phyloP scores from a whole-genome alignment of 2,329 filamentous ascomycete genomes.

The Botrytis paeoniae region DNA sequence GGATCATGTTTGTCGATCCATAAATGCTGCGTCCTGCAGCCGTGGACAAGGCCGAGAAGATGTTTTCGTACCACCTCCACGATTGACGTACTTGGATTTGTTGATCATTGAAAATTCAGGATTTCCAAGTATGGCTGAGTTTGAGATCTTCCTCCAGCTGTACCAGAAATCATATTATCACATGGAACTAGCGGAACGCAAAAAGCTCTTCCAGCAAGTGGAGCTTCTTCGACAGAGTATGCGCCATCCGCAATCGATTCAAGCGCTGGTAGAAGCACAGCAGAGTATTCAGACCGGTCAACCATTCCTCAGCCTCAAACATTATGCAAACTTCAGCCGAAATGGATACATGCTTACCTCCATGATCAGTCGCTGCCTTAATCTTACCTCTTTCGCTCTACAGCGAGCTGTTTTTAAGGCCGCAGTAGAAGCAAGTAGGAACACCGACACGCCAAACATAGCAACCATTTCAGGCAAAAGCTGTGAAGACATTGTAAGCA shows the following conservation, averaged over 20 bases:
- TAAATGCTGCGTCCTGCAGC: neutral
- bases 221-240: neutral
- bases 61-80: neutral
- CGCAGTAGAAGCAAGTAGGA: neutral
- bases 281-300: neutral
- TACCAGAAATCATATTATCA: conserved; percentile 1
- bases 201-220: neutral
- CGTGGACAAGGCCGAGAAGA: neutral
- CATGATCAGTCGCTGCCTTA: neutral
- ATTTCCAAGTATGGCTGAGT: conserved; percentile 1
- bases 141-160: neutral
- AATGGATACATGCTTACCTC: neutral
- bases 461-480: neutral
- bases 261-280: neutral
- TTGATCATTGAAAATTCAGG: neutral
- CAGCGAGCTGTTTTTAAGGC: neutral
- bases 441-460: neutral
- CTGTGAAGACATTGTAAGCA: neutral
- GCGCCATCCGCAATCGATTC: neutral
- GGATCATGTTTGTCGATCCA: neutral
- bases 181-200: neutral
- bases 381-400: neutral
- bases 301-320: neutral
- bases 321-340: neutral
- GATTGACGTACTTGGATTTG: neutral